These are phyloP conservation scores for Penicillium verhagenii DNA, from an alignment of 495 filamentous ascomycete genomes.

Conservation along the genomic window DNA sequence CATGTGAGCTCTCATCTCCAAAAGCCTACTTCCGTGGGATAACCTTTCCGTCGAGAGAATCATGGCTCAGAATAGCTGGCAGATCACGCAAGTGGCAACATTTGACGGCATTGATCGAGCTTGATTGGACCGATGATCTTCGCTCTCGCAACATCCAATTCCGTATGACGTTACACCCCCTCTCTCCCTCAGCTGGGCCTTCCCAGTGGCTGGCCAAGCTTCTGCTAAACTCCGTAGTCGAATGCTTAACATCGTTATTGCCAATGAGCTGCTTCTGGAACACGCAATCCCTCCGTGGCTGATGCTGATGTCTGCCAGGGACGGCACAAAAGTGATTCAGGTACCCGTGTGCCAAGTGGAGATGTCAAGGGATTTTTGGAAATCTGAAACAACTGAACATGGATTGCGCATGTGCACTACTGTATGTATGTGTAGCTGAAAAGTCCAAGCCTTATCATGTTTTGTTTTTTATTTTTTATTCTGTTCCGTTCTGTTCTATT, in stretches of 20 bases:
- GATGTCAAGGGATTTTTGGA: neutral
- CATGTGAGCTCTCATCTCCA: neutral
- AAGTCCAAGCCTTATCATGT: no score
- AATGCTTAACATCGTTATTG: slow-evolving; percentile 26
- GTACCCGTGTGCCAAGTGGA: slow-evolving; percentile 6
- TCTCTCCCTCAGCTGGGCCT: neutral
- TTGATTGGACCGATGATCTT: slow-evolving; percentile 21
- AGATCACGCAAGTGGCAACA: slow-evolving; percentile 29
- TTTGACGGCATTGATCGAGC: slow-evolving; percentile 4
- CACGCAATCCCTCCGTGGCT: slow-evolving; percentile 31
- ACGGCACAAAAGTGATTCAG: slow-evolving; percentile 6
- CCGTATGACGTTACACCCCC: slow-evolving; percentile 22
- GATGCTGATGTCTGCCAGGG: slow-evolving; percentile 7
- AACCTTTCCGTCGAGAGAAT: no score
- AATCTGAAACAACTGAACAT: neutral
- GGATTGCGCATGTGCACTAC: neutral
- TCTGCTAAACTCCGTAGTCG: slow-evolving; percentile 9
- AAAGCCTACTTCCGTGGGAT: neutral
- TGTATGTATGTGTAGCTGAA: no score
- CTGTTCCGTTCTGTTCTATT: no score
- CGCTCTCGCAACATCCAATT: slow-evolving; percentile 12
- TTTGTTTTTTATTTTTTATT: no score
- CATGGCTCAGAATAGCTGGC: slow-evolving; percentile 27
- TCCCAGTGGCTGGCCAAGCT: slow-evolving; percentile 16
- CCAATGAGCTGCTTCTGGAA: slow-evolving; percentile 19